These are phyloP conservation scores for Dichotomopilus funicola DNA, from an alignment of 2,329 filamentous ascomycete genomes.

Conservation along the genomic window DNA sequence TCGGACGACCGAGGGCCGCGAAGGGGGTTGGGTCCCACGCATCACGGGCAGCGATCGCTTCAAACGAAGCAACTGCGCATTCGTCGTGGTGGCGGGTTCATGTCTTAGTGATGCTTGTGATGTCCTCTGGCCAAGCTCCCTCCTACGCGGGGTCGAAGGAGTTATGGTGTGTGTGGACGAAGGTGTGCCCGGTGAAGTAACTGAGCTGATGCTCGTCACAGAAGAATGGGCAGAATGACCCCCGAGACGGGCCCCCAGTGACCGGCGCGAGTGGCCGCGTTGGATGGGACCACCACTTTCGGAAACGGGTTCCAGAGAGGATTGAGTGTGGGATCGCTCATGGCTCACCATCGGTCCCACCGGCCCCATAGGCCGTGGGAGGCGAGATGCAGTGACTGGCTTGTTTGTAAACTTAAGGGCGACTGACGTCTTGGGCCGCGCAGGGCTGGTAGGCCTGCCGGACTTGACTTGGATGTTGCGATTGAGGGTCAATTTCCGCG, in stretches of 20 bases:
- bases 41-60: slow-evolving; percentile 61
- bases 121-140: slow-evolving; percentile 50
- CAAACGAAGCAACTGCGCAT: slow-evolving; percentile 56
- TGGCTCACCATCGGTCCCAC: slow-evolving; percentile 60
- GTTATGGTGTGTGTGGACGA: slow-evolving; percentile 48
- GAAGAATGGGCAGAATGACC: slow-evolving; percentile 64
- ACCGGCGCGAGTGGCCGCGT: slow-evolving; percentile 50
- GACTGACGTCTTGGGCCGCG: slow-evolving; percentile 66
- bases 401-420: slow-evolving; percentile 91
- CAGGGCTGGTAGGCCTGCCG: slow-evolving; percentile 60
- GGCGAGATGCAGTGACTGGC: slow-evolving; percentile 57
- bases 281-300: slow-evolving; percentile 73
- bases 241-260: slow-evolving; percentile 54
- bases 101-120: slow-evolving; percentile 49
- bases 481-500: slow-evolving; percentile 75
- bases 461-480: slow-evolving; percentile 87
- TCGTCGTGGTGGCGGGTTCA: slow-evolving; percentile 56
- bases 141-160: slow-evolving; percentile 54
- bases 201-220: slow-evolving; percentile 43
- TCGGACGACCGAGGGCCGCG: slow-evolving; percentile 40
- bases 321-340: slow-evolving; percentile 60
- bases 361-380: slow-evolving; percentile 71
- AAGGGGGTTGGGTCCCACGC: slow-evolving; percentile 44
- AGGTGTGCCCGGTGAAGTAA: slow-evolving; percentile 54
- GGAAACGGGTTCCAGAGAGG: slow-evolving; percentile 84